phyloP scores from a whole-genome alignment of 768 basidiomycete genomes.

The Gloeophyllum trabeum region DNA sequence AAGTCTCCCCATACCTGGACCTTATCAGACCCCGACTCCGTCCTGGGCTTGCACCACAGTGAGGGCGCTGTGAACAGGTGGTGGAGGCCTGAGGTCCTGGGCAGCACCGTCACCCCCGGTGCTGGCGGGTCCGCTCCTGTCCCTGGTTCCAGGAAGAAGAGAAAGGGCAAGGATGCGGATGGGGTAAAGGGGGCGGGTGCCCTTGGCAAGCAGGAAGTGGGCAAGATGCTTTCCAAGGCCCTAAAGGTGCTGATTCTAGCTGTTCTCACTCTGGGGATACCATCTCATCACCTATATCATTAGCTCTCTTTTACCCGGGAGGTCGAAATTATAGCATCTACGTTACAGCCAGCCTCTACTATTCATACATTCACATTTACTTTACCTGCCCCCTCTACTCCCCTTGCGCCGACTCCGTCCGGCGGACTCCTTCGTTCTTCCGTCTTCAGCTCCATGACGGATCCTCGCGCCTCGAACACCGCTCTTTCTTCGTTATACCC shows the following conservation, averaged over 20 bases:
- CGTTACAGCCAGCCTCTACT: constrained; percentile 85
- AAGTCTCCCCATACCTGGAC: constrained; percentile 90
- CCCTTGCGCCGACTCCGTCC: constrained; percentile 64
- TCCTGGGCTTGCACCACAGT: constrained; percentile 69
- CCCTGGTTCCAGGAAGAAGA: constrained; percentile 28
- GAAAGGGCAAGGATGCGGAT: constrained; percentile 53
- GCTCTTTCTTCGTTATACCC: constrained; percentile 28
- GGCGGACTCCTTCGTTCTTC: constrained; percentile 66
- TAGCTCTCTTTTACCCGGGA: constrained; percentile 88
- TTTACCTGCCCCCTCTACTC: constrained; percentile 65
- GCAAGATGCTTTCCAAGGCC: constrained; percentile 84
- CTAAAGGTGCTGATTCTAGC: constrained; percentile 81
- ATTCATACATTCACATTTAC: constrained; percentile 89
- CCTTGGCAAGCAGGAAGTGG: constrained; percentile 76
- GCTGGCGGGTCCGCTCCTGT: constrained; percentile 46
- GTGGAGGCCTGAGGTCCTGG: constrained; percentile 89
- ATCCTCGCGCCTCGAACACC: constrained; percentile 55
- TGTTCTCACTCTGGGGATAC: no score
- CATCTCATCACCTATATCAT: no score
- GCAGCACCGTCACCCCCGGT: constrained; percentile 77
- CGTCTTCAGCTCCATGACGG: constrained; percentile 47
- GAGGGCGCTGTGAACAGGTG: constrained; percentile 81
- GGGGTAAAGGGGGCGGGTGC: constrained; percentile 69
- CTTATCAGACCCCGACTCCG: constrained; percentile 74
- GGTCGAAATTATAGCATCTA: constrained; percentile 92